Evolutionary conservation across 352 stramenopile species (phyloP).

Genomic region (Globisporangium camurandrum): DNA sequence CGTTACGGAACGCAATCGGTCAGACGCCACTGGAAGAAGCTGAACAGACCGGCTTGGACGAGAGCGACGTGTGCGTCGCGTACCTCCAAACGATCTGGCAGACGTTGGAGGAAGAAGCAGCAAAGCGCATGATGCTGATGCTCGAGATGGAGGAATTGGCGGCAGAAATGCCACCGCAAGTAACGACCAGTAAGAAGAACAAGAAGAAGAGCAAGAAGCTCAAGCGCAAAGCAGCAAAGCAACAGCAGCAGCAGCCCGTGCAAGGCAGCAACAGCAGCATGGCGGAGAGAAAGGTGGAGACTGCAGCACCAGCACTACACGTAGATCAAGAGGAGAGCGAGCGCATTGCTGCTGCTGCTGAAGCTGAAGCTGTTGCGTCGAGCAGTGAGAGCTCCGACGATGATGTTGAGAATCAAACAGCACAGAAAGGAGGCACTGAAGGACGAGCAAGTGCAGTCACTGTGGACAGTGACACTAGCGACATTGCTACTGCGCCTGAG

Average conservation of each 20-base stretch:
- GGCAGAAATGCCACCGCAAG: constrained; percentile 7
- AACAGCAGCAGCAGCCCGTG: constrained; percentile 14
- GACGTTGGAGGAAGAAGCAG: constrained; percentile 67
- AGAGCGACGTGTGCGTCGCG: constrained; percentile 51
- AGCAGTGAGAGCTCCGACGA: constrained; percentile 15
- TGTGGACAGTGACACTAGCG: background rate
- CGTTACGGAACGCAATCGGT: constrained; percentile 65
- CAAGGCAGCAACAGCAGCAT: too few relatives aligned
- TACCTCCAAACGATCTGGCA: constrained; percentile 59
- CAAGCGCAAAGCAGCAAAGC: constrained; percentile 41
- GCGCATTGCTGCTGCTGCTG: too few relatives aligned
- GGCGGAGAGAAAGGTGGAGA: too few relatives aligned
- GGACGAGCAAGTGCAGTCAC: background rate
- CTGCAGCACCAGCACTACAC: too few relatives aligned
- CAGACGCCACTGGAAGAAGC: constrained; percentile 79
- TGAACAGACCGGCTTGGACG: constrained; percentile 45
- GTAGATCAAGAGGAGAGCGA: too few relatives aligned
- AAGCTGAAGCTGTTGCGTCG: too few relatives aligned
- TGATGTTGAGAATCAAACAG: too few relatives aligned
- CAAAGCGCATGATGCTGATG: constrained; percentile 75
- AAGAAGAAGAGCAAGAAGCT: constrained; percentile 77
- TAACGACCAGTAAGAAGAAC: constrained; percentile 26
- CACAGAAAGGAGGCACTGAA: background rate
- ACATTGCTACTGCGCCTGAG: background rate
- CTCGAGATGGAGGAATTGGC: constrained; percentile 66